Evolutionary conservation across 2,329 filamentous ascomycete species (phyloP), one percentile per base, ranked within the genome.

Genomic region (Ophiosphaerella herpotricha): DNA sequence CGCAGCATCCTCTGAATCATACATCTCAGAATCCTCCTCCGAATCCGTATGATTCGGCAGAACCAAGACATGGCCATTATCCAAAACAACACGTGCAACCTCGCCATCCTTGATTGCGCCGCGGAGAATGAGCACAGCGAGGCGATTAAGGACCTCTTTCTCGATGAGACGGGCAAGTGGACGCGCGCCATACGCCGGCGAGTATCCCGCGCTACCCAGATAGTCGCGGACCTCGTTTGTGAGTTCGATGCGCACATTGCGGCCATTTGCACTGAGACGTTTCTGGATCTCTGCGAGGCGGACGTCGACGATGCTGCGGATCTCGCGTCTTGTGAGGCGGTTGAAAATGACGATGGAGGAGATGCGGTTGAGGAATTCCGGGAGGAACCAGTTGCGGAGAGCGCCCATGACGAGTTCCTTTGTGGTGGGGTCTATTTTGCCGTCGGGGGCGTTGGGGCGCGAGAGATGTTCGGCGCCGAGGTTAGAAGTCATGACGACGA

Each of bases 401-500:
- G 92, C 85, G 45, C 85, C 88, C 87, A 94, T 95, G 67, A 99
- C 93, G 55, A 97, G 80, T 70, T 97, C 92, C 54, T 84, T 84
- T 1, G 92, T 97, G 1, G 88, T 86, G 0, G 86, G 81, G 63
- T 99, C 94, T 60, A 99, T 94, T 68, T 81, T 86, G 64, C 93
- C 93, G 63, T 95, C 90, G 44, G 87, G 85, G 43, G 83, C 84
- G 47, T 87, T 86, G 13, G 89, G 88, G 18, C 91, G 88, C 34
- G 89, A 79, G n/a, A 99, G 87, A 73, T 87, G 96, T 73, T 97
- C 94, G 29, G 94, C 94, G 59, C 94, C 94, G 54, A 99, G 76
- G 78, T 99, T 99, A 67, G 91, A 97, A 0, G 94, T 99, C 91
- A 99, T 96, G 75, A 99, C 94, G 37, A 99, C 93, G 62, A 99